Evolutionary conservation across 768 basidiomycete species (phyloP), one percentile per base, ranked within the genome.

Genomic region (Boletus rufocinnamomeus): DNA sequence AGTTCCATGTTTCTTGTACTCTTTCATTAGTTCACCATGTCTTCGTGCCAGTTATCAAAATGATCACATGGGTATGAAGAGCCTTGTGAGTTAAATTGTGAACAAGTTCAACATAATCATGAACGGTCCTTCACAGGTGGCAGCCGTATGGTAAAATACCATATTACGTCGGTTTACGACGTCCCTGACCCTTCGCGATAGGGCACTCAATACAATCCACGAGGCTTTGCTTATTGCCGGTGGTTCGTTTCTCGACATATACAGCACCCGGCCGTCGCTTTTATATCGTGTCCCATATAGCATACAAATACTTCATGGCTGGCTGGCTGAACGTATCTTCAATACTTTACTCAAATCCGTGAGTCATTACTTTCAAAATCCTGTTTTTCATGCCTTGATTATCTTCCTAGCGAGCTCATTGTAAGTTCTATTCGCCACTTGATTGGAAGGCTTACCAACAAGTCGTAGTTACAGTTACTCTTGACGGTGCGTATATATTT

Each of bases 181-280:
- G 1, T 34, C 7, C 16, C 32, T 32, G 17, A 65, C 30, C 0
- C 21, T 35, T 54, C 4, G 19, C 1, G 25, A 28, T 21, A 67
- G 65, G 51, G 28, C 23, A 19, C 27, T 64, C 1, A 21, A 63
- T 30, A 63, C 61, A 6, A n/a, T 59, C 14, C 61, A 65, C 3
- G 64, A 66, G 27, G 57, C 19, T 10, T 40, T 65, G 7, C 34
- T 2, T n/a, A 0, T 65, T 9, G 16, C 38, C 25, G 62, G 62
- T 14, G 19, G 63, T 66, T 17, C 21, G 66, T 63, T 28, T 49
- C 19, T 52, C 4, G 6, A 3, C 11, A 23, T 16, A 1, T 23
- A 34, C 7, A 13, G 2, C 11, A 6, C 11, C 6, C 1, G 7
- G 3, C 32, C 6, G 2, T 41, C 44, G 27, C 8, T 19, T 38